These are phyloP conservation scores for Trichoderma citrinoviride DNA, from an alignment of 2,329 filamentous ascomycete genomes.

Conservation along the genomic window DNA sequence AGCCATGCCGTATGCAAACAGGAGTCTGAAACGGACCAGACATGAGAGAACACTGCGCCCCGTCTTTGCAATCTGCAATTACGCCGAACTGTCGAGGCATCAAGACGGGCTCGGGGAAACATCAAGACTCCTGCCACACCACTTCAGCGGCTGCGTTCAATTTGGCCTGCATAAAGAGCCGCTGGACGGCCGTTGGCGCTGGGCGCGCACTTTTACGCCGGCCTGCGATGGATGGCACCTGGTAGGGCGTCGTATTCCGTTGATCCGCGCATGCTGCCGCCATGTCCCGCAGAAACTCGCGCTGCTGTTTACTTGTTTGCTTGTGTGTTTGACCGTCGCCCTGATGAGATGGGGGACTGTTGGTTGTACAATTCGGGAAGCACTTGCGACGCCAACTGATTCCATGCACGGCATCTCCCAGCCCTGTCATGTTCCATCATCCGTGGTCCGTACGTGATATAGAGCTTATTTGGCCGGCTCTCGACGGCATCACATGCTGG, in stretches of 20 bases:
- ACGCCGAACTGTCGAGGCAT: neutral
- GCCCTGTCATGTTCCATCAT: no score
- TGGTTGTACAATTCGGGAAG: no score
- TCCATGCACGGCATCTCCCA: no score
- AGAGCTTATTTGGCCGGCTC: neutral
- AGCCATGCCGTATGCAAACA: neutral
- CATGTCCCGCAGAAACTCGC: neutral
- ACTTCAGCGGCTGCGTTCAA: neutral
- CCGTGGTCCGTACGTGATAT: neutral
- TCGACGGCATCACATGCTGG: constrained; percentile 6
- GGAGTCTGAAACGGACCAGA: neutral
- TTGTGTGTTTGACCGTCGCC: no score
- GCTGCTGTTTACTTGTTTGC: no score
- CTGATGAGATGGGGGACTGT: no score
- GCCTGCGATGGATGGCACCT: neutral
- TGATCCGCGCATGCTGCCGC: neutral
- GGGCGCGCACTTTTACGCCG: neutral
- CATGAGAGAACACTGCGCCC: neutral
- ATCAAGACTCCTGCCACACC: neutral
- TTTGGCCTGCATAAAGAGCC: constrained; percentile 9
- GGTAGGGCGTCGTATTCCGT: constrained; percentile 4
- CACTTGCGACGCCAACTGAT: no score
- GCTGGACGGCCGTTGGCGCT: neutral
- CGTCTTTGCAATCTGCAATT: neutral
- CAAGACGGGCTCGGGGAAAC: constrained; percentile 2